Base-by-base conservation (phyloP, 202 grass and related monocot species). In the Tripidium arundinaceum region DNA sequence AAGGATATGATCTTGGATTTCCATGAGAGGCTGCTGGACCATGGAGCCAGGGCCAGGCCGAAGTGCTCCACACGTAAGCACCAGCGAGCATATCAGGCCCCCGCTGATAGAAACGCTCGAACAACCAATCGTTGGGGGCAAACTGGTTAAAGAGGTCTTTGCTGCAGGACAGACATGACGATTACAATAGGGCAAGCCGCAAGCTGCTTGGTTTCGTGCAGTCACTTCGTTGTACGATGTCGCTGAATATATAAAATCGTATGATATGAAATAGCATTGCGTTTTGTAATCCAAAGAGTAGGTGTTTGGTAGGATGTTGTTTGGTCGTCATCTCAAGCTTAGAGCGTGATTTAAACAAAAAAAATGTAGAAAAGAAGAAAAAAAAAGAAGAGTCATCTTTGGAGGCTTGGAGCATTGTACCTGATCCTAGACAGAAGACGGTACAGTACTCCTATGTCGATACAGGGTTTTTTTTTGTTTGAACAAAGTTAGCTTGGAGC, bases 21-120 rank as follows among this genome's bases (percentile, higher is more conserved):
- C 65, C 59, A 19, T 19, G 63, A 22, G 42, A 62, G 7, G 49
- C 22, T 8, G 46, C n/a, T 43, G 14, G 65, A 78, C 47, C 46
- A 42, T 40, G 58, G 67, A 13, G 22, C 0, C 2, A 7, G 47
- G 6, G 11, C 36, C 2, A 38, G 7, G 47, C 5, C 21, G 16
- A 29, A 38, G 72, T 77, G 84, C 52, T 70, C 72, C 64, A 50
- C 79, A 87, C 72, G 79, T 57, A 57, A 75, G 64, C 79, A 54
- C 55, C 42, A 18, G 8, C 33, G 14, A 36, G 67, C 28, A 36
- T 15, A 11, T 18, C 41, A 38, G 54, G 8, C 29, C 28, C 38
- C 24, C 11, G 29, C 22, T 10, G 76, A 84, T 12, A 5, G 62
- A 81, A 75, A 75, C 81, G 19, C 66, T 41, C 31, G 81, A 84